These are phyloP conservation scores for Coemansia javaensis DNA, from an alignment of 192 early-diverging fungal genomes.

Conservation along the genomic window DNA sequence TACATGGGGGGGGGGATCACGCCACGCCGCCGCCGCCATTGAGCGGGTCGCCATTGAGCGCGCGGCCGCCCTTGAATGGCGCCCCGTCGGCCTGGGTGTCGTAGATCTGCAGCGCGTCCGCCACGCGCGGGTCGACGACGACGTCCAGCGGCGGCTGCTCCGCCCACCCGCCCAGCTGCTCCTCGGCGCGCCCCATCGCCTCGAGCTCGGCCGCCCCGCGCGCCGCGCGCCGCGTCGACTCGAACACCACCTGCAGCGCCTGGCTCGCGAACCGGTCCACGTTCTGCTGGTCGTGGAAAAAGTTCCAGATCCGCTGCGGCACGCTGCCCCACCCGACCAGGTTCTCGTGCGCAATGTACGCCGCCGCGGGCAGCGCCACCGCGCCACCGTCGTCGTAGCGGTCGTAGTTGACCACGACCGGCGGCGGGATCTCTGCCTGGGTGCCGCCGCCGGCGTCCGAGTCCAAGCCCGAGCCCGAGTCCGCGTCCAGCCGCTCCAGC, in stretches of 20 bases:
- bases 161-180: conserved; percentile 25
- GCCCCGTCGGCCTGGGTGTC: conserved; percentile 33
- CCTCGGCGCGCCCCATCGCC: conserved; percentile 34
- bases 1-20: no score
- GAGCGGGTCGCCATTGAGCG: no score
- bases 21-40: no score
- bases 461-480: conserved; percentile 8
- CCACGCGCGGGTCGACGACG: conserved; percentile 27
- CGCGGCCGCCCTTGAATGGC: conserved; percentile 1
- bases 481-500: conserved; percentile 24
- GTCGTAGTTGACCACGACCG: conserved; percentile 32
- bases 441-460: no score
- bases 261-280: conserved; percentile 41
- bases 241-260: conserved; percentile 46
- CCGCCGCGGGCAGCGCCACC: conserved; percentile 30
- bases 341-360: conserved; percentile 41
- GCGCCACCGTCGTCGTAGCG: conserved; percentile 14
- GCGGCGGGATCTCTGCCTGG: no score
- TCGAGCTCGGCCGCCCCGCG: conserved; percentile 22
- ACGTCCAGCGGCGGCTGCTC: conserved; percentile 29
- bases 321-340: conserved; percentile 40
- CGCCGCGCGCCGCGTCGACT: conserved; percentile 26
- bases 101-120: conserved; percentile 23
- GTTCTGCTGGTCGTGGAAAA: conserved; percentile 53
- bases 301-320: conserved; percentile 38